These are phyloP conservation scores for Chimonanthus praecox DNA, from an alignment of 164 flowering plant genomes.

Conservation along the genomic window DNA sequence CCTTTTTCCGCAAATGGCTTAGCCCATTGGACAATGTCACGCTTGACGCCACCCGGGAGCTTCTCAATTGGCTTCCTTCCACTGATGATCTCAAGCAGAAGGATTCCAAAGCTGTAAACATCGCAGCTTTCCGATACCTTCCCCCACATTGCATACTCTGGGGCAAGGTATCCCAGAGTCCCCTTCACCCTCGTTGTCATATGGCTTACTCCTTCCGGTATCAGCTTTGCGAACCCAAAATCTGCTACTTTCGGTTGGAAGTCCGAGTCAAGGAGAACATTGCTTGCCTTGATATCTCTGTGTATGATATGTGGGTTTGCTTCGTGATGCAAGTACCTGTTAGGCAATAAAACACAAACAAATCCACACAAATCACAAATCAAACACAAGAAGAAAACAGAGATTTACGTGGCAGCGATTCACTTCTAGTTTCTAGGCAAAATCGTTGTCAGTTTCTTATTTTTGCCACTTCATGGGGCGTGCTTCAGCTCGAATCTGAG, in stretches of 20 bases:
- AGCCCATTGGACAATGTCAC: slow-evolving; percentile 69
- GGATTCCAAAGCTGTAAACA: slow-evolving; percentile 72
- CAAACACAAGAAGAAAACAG: no score
- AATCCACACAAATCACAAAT: background rate
- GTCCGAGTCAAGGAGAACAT: slow-evolving; percentile 56
- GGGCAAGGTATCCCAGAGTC: slow-evolving; percentile 69
- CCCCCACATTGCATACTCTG: slow-evolving; percentile 91
- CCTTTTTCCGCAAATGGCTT: slow-evolving; percentile 44
- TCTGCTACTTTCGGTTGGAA: slow-evolving; percentile 71
- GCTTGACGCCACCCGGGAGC: slow-evolving; percentile 51
- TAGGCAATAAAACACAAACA: background rate
- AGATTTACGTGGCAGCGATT: no score
- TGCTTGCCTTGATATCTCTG: slow-evolving; percentile 75
- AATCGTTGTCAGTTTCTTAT: no score
- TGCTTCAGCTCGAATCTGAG: no score
- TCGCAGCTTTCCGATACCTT: slow-evolving; percentile 82
- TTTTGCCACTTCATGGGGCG: no score
- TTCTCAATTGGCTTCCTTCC: slow-evolving; percentile 57
- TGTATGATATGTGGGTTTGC: slow-evolving; percentile 76
- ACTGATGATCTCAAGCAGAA: slow-evolving; percentile 58
- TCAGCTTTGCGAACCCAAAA: slow-evolving; percentile 76
- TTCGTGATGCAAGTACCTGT: slow-evolving; percentile 72
- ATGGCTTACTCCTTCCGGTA: slow-evolving; percentile 63
- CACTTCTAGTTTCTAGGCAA: no score
- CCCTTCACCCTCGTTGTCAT: slow-evolving; percentile 72